Evolutionary conservation across 2,329 filamentous ascomycete species (phyloP).

Genomic region (Neofusicoccum cordaticola): DNA sequence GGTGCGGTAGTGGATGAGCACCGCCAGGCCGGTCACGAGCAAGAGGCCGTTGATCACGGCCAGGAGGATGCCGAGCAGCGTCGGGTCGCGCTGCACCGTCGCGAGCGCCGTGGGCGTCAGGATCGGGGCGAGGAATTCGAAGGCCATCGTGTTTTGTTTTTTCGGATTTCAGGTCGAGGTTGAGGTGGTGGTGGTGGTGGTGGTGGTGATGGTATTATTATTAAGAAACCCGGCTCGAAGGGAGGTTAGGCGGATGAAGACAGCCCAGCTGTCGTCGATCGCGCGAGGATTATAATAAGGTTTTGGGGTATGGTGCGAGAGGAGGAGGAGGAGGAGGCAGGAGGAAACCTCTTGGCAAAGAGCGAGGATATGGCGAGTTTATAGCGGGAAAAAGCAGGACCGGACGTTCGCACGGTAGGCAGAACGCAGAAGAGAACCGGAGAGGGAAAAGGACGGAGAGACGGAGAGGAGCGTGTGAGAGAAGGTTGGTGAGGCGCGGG

Average conservation of each 20-base stretch:
- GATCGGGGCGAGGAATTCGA: slow-evolving; percentile 20
- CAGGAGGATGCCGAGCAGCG: slow-evolving; percentile 20
- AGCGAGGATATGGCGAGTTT: neutral
- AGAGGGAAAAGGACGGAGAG: neutral
- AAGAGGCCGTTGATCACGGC: slow-evolving; percentile 13
- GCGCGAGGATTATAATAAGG: no score
- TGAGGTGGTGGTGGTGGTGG: neutral
- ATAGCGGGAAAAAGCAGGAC: neutral
- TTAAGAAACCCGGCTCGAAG: neutral
- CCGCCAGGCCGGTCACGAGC: neutral
- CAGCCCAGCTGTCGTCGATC: neutral
- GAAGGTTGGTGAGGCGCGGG: no score
- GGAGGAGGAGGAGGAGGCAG: no score
- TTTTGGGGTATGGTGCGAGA: neutral
- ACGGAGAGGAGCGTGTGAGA: neutral
- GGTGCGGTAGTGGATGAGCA: slow-evolving; percentile 18
- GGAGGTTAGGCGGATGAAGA: neutral
- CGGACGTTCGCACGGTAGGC: neutral
- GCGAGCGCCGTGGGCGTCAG: slow-evolving; percentile 21
- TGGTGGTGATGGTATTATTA: neutral
- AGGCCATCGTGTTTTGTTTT: slow-evolving; percentile 11
- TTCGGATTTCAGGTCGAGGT: neutral
- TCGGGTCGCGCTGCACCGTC: slow-evolving; percentile 19
- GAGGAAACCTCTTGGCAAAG: neutral
- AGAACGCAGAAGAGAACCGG: neutral